Base-by-base conservation (phyloP, 352 stramenopile species). In the Thalassiosira hispida region DNA sequence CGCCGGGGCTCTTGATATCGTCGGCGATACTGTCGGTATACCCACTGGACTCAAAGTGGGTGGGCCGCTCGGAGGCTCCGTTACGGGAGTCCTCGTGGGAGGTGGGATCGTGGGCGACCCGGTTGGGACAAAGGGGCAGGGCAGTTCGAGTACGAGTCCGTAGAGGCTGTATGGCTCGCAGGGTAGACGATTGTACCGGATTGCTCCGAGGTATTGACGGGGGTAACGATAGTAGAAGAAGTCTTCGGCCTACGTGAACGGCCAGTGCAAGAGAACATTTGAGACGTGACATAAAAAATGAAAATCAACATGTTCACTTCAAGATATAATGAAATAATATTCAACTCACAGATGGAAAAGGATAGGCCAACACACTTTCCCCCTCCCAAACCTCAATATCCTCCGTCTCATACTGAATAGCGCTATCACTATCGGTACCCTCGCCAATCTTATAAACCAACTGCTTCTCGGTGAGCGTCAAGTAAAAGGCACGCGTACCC, bases 361-460 rank as follows among this genome's bases (percentile, higher is more conserved):
- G 67, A 56, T 63, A 69, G 12, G 0, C 5, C 22, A 77, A 23
- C 20, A 77, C 67, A n/a, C 55, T 33, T 44, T 79, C 73, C 12
- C 73, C 73, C 33, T 81, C 73, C 22, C 46, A 75, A 7, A 81
- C n/a, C 49, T 65, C 63, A 33, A 81, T 20, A 68, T 79, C 71
- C 5, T 46, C 47, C 3, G 51, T 69, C 7, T 40, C 22, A 49
- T 25, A 22, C 9, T 79, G 71, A 4, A 69, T 33, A 1, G 25
- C n/a, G n/a, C 40, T 14, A 38, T 75, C 73, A 7, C 40, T 56
- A 4, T 16, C 22, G 0, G 27, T 22, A 57, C 47, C 44, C 0
- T 47, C 29, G n/a, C 55, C 57, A 2, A 66, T 38, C 49, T 81
- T 68, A 35, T 81, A 81, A 1, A 73, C 46, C 16, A 79, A 52